These are phyloP conservation scores for Diplodia mutila DNA, from an alignment of 2,329 filamentous ascomycete genomes.

Conservation along the genomic window DNA sequence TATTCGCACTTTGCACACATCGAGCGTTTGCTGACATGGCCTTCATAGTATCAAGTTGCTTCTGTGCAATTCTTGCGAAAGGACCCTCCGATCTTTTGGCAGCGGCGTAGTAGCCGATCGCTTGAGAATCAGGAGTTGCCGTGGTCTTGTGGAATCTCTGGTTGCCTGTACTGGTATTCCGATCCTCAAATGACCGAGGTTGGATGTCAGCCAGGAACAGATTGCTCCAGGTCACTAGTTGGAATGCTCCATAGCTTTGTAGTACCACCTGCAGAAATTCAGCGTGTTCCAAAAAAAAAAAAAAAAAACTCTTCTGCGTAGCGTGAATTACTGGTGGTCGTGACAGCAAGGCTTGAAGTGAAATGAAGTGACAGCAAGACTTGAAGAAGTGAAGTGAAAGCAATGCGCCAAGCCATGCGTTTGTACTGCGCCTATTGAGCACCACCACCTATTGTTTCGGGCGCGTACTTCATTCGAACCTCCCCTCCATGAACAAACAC, in stretches of 20 bases:
- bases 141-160: neutral
- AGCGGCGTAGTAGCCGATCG: neutral
- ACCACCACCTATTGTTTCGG: neutral
- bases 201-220: neutral
- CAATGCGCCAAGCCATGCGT: neutral
- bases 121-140: neutral
- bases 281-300: too few species aligned
- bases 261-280: neutral
- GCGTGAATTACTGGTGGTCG: too few species aligned
- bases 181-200: neutral
- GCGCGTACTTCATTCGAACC: neutral
- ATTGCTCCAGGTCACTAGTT: neutral
- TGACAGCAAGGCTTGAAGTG: too few species aligned
- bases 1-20: neutral
- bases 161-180: neutral
- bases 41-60: neutral
- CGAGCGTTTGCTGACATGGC: slow-evolving; percentile 7
- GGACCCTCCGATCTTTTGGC: neutral
- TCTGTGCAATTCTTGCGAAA: neutral
- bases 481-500: neutral
- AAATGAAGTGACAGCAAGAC: too few species aligned
- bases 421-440: neutral
- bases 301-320: too few species aligned
- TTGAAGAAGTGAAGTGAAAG: neutral
- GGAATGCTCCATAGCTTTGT: neutral